phyloP scores from a whole-genome alignment of 257 asterid species.

The Lantana camara region DNA sequence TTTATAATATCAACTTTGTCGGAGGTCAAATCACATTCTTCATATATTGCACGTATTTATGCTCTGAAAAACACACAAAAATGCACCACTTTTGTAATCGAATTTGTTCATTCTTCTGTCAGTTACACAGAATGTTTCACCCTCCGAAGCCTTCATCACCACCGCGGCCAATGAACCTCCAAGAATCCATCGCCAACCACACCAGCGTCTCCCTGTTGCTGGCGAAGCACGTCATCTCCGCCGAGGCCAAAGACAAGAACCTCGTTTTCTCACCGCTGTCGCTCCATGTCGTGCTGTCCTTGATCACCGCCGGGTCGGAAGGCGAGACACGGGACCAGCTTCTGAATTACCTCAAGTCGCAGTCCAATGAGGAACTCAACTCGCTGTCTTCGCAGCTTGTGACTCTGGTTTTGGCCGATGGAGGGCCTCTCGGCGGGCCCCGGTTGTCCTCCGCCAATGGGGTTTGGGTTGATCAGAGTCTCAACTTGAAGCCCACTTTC shows the following conservation, averaged over 20 bases:
- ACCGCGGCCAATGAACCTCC: slow-evolving; percentile 41
- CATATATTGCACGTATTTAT: too few relatives aligned
- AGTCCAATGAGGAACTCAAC: slow-evolving; percentile 34
- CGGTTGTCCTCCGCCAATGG: slow-evolving; percentile 54
- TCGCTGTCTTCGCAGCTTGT: slow-evolving; percentile 54
- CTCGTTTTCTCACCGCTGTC: slow-evolving; percentile 60
- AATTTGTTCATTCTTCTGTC: neutral
- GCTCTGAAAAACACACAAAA: neutral
- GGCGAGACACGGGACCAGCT: slow-evolving; percentile 50
- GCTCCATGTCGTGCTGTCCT: slow-evolving; percentile 45
- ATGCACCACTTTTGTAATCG: neutral
- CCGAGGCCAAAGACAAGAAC: slow-evolving; percentile 39
- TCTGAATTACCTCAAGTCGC: slow-evolving; percentile 37
- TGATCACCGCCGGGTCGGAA: slow-evolving; percentile 50
- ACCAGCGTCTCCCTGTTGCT: slow-evolving; percentile 45
- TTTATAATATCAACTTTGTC: too few relatives aligned
- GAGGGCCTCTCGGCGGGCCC: slow-evolving; percentile 50
- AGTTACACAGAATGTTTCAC: neutral
- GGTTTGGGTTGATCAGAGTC: slow-evolving; percentile 54
- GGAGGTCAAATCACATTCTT: too few relatives aligned
- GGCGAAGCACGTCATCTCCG: slow-evolving; percentile 45
- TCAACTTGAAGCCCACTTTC: slow-evolving; percentile 45
- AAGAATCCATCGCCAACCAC: slow-evolving; percentile 46
- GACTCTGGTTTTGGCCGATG: slow-evolving; percentile 44
- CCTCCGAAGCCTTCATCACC: slow-evolving; percentile 3